Percentiles rank a stretch among this genome's conserved stretches.
Evolutionary conservation across 495 filamentous ascomycete genomes (phyloP).

Genomic region (Pseudomonodictys pantanalensis): DNA sequence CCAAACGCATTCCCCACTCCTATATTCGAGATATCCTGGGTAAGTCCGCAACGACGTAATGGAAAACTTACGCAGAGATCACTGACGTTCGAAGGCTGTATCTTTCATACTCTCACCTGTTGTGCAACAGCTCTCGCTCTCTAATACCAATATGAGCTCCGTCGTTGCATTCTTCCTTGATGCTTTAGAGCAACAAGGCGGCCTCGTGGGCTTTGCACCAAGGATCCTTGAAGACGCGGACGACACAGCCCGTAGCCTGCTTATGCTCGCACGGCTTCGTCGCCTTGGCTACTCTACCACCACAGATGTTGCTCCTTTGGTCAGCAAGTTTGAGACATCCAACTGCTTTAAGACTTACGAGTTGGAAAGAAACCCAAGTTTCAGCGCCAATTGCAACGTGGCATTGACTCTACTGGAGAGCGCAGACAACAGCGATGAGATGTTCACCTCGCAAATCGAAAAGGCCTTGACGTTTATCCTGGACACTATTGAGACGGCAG

Average conservation of each 20-base stretch:
- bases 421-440: background rate
- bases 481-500: background rate
- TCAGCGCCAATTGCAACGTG: conserved; percentile 23
- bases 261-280: background rate
- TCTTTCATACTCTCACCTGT: background rate
- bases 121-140: background rate
- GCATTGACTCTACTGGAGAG: background rate
- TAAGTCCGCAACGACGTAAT: background rate
- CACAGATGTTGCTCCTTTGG: background rate
- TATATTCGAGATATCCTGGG: conserved; percentile 13
- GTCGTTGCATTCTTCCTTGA: background rate
- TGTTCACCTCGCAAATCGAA: background rate
- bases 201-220: background rate
- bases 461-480: conserved; percentile 2
- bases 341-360: conserved; percentile 5
- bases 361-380: conserved; percentile 1
- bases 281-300: too few species aligned
- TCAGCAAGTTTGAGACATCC: background rate
- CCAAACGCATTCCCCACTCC: conserved; percentile 6
- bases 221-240: conserved; percentile 3
- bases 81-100: background rate
- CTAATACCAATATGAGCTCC: background rate
- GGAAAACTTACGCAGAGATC: background rate
- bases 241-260: background rate
- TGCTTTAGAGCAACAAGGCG: background rate